These are phyloP conservation scores for Colletotrichum scovillei DNA, from an alignment of 2,329 filamentous ascomycete species.

Conservation along the genomic window DNA sequence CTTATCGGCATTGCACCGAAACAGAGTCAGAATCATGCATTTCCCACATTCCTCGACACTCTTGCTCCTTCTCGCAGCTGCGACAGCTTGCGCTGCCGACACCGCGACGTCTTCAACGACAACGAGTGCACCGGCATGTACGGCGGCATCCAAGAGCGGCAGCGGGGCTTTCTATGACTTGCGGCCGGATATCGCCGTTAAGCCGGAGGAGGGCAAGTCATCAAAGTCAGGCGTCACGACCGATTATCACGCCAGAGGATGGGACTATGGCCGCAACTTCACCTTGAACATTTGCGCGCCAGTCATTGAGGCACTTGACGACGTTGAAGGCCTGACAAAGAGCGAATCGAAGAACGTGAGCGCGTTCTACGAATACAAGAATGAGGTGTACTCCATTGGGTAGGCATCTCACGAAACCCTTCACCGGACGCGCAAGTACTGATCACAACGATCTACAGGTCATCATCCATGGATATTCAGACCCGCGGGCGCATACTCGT, in stretches of 20 bases:
- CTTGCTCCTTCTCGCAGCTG: slow-evolving; percentile 48
- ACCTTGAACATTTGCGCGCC: slow-evolving; percentile 85
- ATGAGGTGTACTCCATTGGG: slow-evolving; percentile 80
- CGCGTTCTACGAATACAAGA: slow-evolving; percentile 77
- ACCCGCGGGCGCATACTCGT: slow-evolving; percentile 80
- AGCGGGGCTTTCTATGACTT: slow-evolving; percentile 70
- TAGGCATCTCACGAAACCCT: slow-evolving; percentile 52
- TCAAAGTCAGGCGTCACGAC: slow-evolving; percentile 54
- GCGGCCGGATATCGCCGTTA: slow-evolving; percentile 63
- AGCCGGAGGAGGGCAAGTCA: slow-evolving; percentile 56
- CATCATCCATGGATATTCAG: slow-evolving; percentile 63
- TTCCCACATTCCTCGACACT: slow-evolving; percentile 38
- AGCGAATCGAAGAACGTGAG: slow-evolving; percentile 77
- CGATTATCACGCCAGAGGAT: slow-evolving; percentile 75
- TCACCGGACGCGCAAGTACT: not conserved
- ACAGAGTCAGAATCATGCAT: slow-evolving; percentile 39
- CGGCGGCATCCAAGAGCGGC: slow-evolving; percentile 65
- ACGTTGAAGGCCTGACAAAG: slow-evolving; percentile 73
- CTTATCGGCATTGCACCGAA: not conserved
- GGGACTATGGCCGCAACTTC: slow-evolving; percentile 84
- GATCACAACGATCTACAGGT: slow-evolving; percentile 48
- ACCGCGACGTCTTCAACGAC: slow-evolving; percentile 48
- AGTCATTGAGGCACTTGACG: slow-evolving; percentile 74
- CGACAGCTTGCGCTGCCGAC: slow-evolving; percentile 45
- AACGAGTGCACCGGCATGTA: slow-evolving; percentile 61